Conservation (phyloP, 2,329 filamentous ascomycete genomes). For the Exophiala dermatitidis region DNA sequence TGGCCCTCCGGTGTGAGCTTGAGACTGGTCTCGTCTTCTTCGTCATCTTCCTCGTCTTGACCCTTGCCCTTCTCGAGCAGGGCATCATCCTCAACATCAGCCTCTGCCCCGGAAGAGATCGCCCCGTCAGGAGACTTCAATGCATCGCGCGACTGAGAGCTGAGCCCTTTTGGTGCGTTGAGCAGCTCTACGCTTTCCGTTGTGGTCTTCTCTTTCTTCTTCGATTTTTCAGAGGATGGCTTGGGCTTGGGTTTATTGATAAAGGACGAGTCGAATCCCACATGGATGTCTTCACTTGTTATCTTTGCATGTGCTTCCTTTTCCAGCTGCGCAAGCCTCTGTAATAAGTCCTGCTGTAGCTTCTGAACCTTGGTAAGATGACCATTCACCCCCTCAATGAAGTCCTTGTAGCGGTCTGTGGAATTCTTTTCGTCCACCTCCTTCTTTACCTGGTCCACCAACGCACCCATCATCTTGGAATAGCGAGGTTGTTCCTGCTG, state of each 20-base stretch:
- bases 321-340: slow-evolving; percentile 73
- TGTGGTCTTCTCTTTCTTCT: slow-evolving; percentile 9
- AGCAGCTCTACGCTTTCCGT: slow-evolving; percentile 59
- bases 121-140: slow-evolving; percentile 36
- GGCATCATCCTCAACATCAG: slow-evolving; percentile 51
- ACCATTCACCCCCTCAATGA: slow-evolving; percentile 67
- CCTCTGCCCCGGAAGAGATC: slow-evolving; percentile 53
- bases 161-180: slow-evolving; percentile 44
- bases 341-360: slow-evolving; percentile 66
- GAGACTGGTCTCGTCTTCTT: slow-evolving; percentile 64
- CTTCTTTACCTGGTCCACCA: slow-evolving; percentile 89
- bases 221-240: slow-evolving; percentile 31
- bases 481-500: slow-evolving; percentile 73
- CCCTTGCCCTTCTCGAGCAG: slow-evolving; percentile 23
- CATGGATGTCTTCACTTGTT: slow-evolving; percentile 81
- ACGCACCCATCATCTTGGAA: slow-evolving; percentile 95
- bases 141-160: slow-evolving; percentile 31
- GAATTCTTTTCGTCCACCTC: slow-evolving; percentile 70
- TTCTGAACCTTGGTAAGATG: slow-evolving; percentile 72
- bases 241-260: slow-evolving; percentile 55
- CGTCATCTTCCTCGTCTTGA: slow-evolving; percentile 34
- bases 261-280: slow-evolving; percentile 81
- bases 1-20: slow-evolving; percentile 71
- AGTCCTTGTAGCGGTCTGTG: slow-evolving; percentile 62
- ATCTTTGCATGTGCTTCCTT: slow-evolving; percentile 83